Conservation (phyloP, 129 eudicot species). For the Dittrichia graveolens region DNA sequence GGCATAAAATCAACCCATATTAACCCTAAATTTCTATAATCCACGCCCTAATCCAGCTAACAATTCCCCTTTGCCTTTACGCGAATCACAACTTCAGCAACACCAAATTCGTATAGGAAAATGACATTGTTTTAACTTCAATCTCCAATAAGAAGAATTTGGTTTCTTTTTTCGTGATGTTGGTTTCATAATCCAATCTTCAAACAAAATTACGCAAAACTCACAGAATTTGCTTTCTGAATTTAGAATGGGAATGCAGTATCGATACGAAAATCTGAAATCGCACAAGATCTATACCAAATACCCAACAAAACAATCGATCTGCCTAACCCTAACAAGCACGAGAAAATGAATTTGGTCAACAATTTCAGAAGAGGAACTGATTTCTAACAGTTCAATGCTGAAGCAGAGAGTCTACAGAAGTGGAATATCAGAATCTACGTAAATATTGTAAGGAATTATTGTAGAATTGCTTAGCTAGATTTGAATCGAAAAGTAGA, state of each 20-base stretch:
- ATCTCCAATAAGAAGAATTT: slow-evolving; percentile 9
- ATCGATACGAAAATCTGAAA: neutral
- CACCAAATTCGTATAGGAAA: neutral
- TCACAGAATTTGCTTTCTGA: neutral
- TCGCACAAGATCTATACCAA: neutral
- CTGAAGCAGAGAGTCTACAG: slow-evolving; percentile 24
- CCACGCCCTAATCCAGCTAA: neutral
- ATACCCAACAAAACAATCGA: neutral
- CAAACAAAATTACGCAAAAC: slow-evolving; percentile 5
- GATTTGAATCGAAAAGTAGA: slow-evolving; percentile 15
- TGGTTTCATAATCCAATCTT: slow-evolving; percentile 22
- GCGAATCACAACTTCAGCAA: neutral
- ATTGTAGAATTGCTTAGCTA: neutral
- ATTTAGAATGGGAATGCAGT: slow-evolving; percentile 1
- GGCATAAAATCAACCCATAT: slow-evolving; percentile 24
- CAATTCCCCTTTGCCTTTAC: slow-evolving; percentile 12
- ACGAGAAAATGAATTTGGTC: neutral
- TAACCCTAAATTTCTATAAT: neutral
- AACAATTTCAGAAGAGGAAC: neutral
- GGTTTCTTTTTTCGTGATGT: slow-evolving; percentile 4
- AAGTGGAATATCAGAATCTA: neutral
- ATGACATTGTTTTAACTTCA: neutral
- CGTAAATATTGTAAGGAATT: neutral
- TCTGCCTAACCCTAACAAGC: slow-evolving; percentile 16
- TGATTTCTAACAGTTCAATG: slow-evolving; percentile 3